Conservation (phyloP, 495 filamentous ascomycete species). For the Aspergillus sclerotioniger region DNA sequence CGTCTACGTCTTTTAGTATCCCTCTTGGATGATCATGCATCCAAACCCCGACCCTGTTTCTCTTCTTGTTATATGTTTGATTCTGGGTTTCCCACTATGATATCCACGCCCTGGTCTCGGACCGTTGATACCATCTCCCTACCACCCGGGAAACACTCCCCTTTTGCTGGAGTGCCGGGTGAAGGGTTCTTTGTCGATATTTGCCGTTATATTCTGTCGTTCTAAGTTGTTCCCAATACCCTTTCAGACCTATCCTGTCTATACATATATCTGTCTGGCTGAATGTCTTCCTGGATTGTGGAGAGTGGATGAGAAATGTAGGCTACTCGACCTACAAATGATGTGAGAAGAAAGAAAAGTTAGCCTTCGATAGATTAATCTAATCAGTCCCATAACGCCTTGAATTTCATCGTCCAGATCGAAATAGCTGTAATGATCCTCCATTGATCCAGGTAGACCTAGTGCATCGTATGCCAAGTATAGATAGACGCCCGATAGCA, state of each 20-base stretch:
- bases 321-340: no score
- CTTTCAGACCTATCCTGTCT: not conserved
- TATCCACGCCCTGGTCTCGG: constrained; percentile 15
- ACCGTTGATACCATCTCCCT: constrained; percentile 22
- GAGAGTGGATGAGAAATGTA: not conserved
- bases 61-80: not conserved
- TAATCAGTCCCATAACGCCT: no score
- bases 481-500: no score
- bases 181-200: constrained; percentile 7
- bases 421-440: no score
- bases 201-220: constrained; percentile 5
- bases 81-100: constrained; percentile 14
- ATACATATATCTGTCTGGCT: not conserved
- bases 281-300: not conserved
- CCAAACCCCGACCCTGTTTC: no score
- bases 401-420: no score
- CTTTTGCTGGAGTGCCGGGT: not conserved
- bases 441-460: no score
- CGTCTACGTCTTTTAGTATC: not conserved
- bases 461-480: no score
- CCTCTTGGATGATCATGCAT: not conserved
- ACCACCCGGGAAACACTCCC: not conserved
- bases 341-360: no score
- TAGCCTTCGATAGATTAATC: no score
- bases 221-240: not conserved